Conservation (phyloP, 306 rosid genomes). For the Cucurbita pepo region DNA sequence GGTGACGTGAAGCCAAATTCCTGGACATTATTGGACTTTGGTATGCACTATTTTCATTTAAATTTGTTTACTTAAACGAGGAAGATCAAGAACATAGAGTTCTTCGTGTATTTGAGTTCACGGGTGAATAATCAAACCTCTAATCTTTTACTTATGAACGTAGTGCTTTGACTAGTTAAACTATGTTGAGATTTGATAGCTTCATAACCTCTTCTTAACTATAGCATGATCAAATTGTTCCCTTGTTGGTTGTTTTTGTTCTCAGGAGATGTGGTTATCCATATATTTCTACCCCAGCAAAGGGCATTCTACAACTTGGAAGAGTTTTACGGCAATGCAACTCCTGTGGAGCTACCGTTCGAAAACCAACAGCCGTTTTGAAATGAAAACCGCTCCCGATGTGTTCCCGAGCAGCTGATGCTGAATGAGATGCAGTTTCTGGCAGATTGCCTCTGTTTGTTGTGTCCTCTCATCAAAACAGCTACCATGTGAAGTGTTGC, state of each 20-base stretch:
- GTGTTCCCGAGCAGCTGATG: not conserved
- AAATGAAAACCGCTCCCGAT: not conserved
- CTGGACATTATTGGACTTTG: slow-evolving; percentile 87
- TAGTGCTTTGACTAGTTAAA: not conserved
- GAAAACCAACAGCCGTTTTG: slow-evolving; percentile 66
- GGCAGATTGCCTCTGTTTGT: not conserved
- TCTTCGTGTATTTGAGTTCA: not conserved
- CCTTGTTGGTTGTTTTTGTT: not conserved
- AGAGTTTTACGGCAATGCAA: slow-evolving; percentile 83
- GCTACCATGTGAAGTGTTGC: slow-evolving; percentile 1
- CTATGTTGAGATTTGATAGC: not conserved
- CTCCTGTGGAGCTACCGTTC: slow-evolving; percentile 56
- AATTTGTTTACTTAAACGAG: not conserved
- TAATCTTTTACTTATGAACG: too few species aligned
- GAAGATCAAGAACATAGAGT: not conserved
- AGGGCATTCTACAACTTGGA: slow-evolving; percentile 88
- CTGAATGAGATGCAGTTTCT: not conserved
- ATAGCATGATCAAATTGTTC: not conserved
- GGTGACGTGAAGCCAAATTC: slow-evolving; percentile 87
- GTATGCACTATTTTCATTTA: slow-evolving; percentile 19
- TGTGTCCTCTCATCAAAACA: not conserved
- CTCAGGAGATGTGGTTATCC: slow-evolving; percentile 85
- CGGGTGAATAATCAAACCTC: not conserved
- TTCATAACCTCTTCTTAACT: not conserved
- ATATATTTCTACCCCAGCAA: slow-evolving; percentile 80